Evolutionary conservation across 1,284 basidiomycete genomes (phyloP), one percentile per base, ranked within the genome.

Genomic region (Malassezia psittaci): DNA sequence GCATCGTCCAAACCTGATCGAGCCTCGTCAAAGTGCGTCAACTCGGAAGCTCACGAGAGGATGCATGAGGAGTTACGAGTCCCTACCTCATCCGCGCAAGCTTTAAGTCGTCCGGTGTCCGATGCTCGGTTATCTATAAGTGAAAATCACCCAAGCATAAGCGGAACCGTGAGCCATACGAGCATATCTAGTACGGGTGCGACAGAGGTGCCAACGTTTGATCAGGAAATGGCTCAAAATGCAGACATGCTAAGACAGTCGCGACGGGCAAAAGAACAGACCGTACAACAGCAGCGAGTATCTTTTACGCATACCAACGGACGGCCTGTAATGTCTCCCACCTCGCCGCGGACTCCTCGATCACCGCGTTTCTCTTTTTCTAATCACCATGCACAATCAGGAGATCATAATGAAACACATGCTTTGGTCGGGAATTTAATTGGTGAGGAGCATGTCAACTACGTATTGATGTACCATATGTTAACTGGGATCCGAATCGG

Each of bases 381-480:
- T 10, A 16, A 41, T 21, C 59, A 37, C 38, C 54, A 58, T 51
- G 3, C 24, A 4, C 24, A 29, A 29, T 29, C 24, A 29, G 24
- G 24, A 29, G 24, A 29, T 4, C 57, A 51, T 18, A 53, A 58
- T 10, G 37, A 50, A 9, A 18, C 5, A 34, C 11, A 42, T 12
- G 86, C 86, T 11, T 77, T 94, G 11, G 88, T 96, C 0, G 93
- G 93, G 9, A 96, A 96, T 75, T 77, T 96, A 64, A 96, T 98
- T 61, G 88, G 88, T 37, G 91, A 96, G 75, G 93, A 85, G 65
- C 93, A 98, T 77, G 90, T 86, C 76, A 98, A 98, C 78, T 98
- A 96, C 68, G 88, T 96, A 58, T 79, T 98, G 70, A 96, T 96
- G 93, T 98, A 96, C 79, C 96, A 98, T 79, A 98, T 98, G 93